phyloP scores from a whole-genome alignment of 2,329 filamentous ascomycete genomes.

The Ophiocordyceps polyrhachis-furcata region DNA sequence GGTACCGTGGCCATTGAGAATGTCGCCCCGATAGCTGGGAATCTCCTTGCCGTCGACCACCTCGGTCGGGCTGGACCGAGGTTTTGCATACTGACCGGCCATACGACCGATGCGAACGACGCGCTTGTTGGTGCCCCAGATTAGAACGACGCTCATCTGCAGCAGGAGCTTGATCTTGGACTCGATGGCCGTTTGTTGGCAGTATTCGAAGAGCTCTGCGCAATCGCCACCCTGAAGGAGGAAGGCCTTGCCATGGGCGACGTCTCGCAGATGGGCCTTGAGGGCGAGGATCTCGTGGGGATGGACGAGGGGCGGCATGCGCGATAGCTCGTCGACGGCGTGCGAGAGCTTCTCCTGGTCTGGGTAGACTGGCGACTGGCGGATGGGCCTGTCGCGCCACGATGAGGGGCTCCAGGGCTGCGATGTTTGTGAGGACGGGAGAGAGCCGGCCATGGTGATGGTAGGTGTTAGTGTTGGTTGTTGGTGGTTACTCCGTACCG shows the following conservation, averaged over 20 bases:
- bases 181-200: conserved; percentile 73
- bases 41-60: conserved; percentile 61
- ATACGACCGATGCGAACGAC: conserved; percentile 91
- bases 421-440: not conserved
- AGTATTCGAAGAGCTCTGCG: conserved; percentile 95
- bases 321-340: conserved; percentile 44
- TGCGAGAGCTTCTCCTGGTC: conserved; percentile 39
- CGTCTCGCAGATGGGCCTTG: conserved; percentile 62
- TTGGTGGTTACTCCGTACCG: not conserved
- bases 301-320: conserved; percentile 61
- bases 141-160: conserved; percentile 91
- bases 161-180: conserved; percentile 91
- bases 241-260: conserved; percentile 80
- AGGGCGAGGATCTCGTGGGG: conserved; percentile 65
- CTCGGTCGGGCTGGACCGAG: conserved; percentile 75
- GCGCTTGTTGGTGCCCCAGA: conserved; percentile 66
- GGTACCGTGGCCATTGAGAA: conserved; percentile 71
- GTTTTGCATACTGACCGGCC: conserved; percentile 96
- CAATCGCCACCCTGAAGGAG: conserved; percentile 93
- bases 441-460: not conserved
- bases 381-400: conserved; percentile 64
- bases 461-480: not conserved
- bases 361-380: conserved; percentile 54
- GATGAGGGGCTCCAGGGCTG: conserved; percentile 41
- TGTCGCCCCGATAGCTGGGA: conserved; percentile 85